Percentiles rank a stretch among this genome's conserved stretches.
Conservation (phyloP, 2,329 filamentous ascomycete genomes). For the Alternaria conjuncta region DNA sequence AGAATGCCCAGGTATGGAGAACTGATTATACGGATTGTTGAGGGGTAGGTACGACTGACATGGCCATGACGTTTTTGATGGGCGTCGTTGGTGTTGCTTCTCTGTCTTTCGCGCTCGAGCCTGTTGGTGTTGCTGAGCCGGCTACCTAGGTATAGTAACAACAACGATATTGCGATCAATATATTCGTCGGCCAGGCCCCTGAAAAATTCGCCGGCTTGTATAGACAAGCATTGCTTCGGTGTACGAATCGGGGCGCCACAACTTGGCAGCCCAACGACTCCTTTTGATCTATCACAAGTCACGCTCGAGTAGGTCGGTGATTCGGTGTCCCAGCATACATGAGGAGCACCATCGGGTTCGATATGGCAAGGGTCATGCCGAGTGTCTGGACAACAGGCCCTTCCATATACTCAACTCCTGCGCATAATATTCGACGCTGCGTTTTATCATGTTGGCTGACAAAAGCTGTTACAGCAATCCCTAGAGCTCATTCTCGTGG, state of each 20-base stretch:
- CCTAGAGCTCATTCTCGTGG: no score
- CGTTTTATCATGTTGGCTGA: no score
- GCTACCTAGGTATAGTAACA: background rate
- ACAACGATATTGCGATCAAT: background rate
- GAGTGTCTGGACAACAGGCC: background rate
- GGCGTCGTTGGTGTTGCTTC: background rate
- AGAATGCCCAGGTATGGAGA: background rate
- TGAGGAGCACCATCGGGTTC: background rate
- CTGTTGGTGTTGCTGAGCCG: background rate
- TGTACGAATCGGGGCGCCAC: background rate
- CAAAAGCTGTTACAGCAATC: no score
- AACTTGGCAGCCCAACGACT: constrained; percentile 1
- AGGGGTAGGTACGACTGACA: background rate
- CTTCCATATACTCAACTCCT: background rate
- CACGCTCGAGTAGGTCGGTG: accelerated
- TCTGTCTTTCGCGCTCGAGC: no score
- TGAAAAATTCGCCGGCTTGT: background rate
- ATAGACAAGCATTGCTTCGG: background rate
- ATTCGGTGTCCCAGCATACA: background rate
- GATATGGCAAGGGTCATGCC: background rate
- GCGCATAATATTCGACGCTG: background rate
- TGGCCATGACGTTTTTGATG: background rate
- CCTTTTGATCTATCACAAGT: background rate
- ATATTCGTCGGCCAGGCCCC: background rate
- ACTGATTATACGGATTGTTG: background rate